A percentile compares a stretch with the other conserved stretches of the same genome.
Evolutionary conservation across 192 early-diverging fungal genomes (phyloP).

Genomic region (Martensiomyces pterosporus): DNA sequence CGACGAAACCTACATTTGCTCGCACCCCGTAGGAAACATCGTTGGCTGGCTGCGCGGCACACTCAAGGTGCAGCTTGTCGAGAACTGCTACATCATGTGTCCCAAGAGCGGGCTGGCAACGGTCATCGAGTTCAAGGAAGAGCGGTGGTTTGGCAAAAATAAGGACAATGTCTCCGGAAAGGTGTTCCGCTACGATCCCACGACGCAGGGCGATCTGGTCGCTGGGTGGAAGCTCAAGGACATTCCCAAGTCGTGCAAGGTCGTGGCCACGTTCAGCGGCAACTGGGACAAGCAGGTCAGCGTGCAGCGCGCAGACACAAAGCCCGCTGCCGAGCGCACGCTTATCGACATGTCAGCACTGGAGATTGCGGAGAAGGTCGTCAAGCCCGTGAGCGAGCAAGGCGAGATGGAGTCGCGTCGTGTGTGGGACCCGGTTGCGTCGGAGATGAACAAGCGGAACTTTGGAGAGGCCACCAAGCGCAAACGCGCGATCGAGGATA

Average conservation of each 20-base stretch:
- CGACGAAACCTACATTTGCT: constrained; percentile 63
- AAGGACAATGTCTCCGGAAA: constrained; percentile 66
- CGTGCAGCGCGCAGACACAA: constrained; percentile 18
- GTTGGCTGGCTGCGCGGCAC: constrained; percentile 64
- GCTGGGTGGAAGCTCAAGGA: constrained; percentile 52
- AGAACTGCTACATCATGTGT: constrained; percentile 60
- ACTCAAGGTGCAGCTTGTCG: constrained; percentile 60
- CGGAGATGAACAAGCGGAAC: constrained; percentile 55
- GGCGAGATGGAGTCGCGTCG: constrained; percentile 59
- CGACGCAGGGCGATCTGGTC: constrained; percentile 21
- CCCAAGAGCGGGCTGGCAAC: constrained; percentile 57
- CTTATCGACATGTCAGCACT: constrained; percentile 57
- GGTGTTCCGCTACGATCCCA: constrained; percentile 60
- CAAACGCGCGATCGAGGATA: constrained; percentile 67
- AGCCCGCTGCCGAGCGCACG: constrained; percentile 11
- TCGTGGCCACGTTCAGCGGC: constrained; percentile 59
- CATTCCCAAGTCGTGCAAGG: constrained; percentile 49
- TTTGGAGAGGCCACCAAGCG: constrained; percentile 58
- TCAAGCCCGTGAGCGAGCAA: constrained; percentile 58
- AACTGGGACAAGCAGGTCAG: constrained; percentile 62
- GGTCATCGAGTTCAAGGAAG: constrained; percentile 69
- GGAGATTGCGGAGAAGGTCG: constrained; percentile 47
- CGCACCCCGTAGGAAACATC: constrained; percentile 63
- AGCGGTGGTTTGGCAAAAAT: constrained; percentile 65
- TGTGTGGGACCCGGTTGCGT: constrained; percentile 61